phyloP scores from a whole-genome alignment of 441 rosid genomes.

The Populus hybrid region DNA sequence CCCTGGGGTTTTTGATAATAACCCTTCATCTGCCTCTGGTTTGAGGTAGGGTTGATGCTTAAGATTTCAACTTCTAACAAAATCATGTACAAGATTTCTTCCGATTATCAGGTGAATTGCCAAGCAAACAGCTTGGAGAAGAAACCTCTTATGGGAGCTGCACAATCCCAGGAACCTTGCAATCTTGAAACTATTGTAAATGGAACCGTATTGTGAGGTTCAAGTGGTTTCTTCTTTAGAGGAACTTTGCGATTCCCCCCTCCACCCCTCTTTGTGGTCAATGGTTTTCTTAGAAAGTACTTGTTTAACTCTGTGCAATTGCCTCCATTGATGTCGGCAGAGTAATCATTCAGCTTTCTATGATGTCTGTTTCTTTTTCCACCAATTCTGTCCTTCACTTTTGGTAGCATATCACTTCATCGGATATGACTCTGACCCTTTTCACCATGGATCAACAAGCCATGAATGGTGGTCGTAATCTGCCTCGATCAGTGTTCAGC shows the following conservation, averaged over 20 bases:
- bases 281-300: background rate
- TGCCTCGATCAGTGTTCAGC: no score
- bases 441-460: no score
- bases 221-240: slow-evolving; percentile 23
- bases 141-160: slow-evolving; percentile 19
- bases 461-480: no score
- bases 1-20: slow-evolving; percentile 60
- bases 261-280: background rate
- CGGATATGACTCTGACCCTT: no score
- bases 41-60: slow-evolving; percentile 32
- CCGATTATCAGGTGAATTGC: background rate
- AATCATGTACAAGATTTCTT: background rate
- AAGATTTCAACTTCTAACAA: slow-evolving; percentile 4
- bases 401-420: no score
- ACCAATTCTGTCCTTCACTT: no score
- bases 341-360: background rate
- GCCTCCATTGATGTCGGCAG: slow-evolving; percentile 1
- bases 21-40: slow-evolving; percentile 42
- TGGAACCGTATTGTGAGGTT: slow-evolving; percentile 21
- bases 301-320: slow-evolving; percentile 5
- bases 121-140: slow-evolving; percentile 14
- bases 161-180: slow-evolving; percentile 27
- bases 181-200: slow-evolving; percentile 10
- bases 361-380: background rate
- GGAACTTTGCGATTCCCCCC: background rate